Conservation (phyloP, 2,329 filamentous ascomycete species). For the Penicillium sp. region DNA sequence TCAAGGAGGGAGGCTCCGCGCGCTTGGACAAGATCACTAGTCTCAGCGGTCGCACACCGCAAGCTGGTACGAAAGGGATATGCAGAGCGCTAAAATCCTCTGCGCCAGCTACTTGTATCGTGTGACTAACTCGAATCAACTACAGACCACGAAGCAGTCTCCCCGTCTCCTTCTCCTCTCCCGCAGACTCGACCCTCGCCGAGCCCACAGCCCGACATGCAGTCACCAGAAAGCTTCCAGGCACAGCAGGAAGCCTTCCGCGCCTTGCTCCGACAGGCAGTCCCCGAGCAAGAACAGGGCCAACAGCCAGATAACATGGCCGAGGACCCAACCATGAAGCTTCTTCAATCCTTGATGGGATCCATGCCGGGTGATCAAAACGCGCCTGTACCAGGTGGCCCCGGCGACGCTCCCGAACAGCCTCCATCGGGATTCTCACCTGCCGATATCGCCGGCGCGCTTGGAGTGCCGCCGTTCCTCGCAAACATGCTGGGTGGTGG, state of each 20-base stretch:
- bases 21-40: constrained; percentile 60
- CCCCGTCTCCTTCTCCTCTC: constrained; percentile 28
- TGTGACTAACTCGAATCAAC: constrained; percentile 7
- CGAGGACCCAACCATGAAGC: constrained; percentile 37
- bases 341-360: constrained; percentile 36
- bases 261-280: constrained; percentile 36
- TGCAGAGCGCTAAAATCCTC: neutral
- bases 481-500: constrained; percentile 39
- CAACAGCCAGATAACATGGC: constrained; percentile 17
- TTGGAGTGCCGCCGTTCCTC: constrained; percentile 41
- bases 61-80: constrained; percentile 28
- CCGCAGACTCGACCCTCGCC: constrained; percentile 19
- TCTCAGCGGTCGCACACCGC: constrained; percentile 51
- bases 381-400: constrained; percentile 20
- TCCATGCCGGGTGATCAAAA: constrained; percentile 24
- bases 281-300: constrained; percentile 18
- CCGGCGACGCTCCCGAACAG: constrained; percentile 19
- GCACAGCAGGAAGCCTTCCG: constrained; percentile 43
- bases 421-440: constrained; percentile 18
- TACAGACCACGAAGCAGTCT: constrained; percentile 25
- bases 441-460: constrained; percentile 38
- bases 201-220: constrained; percentile 22
- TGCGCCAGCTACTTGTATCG: neutral
- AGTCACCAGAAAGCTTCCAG: constrained; percentile 31
- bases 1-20: constrained; percentile 54